Base-by-base conservation (phyloP, 768 basidiomycete species). In the Agaricus sinodeliciosus region DNA sequence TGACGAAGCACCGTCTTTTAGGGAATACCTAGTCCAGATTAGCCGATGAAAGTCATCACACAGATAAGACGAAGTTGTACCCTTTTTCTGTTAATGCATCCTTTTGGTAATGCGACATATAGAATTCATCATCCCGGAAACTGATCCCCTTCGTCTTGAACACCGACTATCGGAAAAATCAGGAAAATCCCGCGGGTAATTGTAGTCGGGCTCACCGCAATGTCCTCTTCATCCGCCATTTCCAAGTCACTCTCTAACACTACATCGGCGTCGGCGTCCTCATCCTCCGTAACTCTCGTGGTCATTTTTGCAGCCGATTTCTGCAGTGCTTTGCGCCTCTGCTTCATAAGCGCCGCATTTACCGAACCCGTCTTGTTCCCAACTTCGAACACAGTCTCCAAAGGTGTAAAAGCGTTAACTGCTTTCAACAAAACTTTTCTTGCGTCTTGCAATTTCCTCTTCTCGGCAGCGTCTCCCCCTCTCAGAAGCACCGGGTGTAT, bases 311-410 rank as follows among this genome's bases (percentile, higher is more conserved):
- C 72, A 6, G 67, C 76, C 2, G 87, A 84, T 62, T 81, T 90
- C 41, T 69, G 71, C 56, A 96, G 69, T 1, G 90, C 84, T 64
- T 85, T 88, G 59, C 93, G 73, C 28, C 95, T 77, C 58, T 89
- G 84, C 65, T 88, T 89, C 95, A 98, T 98, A 53, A 98, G 70
- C 28, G 78, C 72, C 2, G 84, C 79, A 49, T 81, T 84, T 2
- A 71, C 75, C 0, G 70, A 64, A 52, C 76, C 82, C 2, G 86
- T 87, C 59, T 90, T 82, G 9, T 82, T 78, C 0, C 87, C 90
- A 28, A 94, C 74, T 68, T 98, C 95, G 55, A 98, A 86, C 28
- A 96, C 85, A 0, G 94, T 98, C 67, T 97, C 95, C 0, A 75
- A 64, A 13, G 95, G 95, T 19, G 73, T 79, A 73, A 96, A 98